Percentiles rank a stretch among this genome's conserved stretches.
These are phyloP conservation scores for Kazachstania psychrophila DNA, from an alignment of 805 yeast species.

Conservation along the genomic window DNA sequence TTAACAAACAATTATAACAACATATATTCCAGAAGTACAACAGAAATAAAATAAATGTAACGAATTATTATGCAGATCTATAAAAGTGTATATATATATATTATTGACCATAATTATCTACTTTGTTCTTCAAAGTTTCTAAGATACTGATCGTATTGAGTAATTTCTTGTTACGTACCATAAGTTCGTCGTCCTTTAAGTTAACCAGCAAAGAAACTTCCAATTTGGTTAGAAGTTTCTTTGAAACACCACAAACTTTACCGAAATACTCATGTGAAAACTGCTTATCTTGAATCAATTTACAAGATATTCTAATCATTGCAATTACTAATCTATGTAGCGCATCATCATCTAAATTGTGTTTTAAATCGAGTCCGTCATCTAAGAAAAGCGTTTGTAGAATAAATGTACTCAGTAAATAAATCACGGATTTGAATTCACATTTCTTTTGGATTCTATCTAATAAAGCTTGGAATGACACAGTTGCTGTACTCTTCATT, in stretches of 20 bases:
- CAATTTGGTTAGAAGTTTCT: slow-evolving; percentile 19
- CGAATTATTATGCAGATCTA: no score
- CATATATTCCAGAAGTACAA: no score
- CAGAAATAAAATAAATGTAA: no score
- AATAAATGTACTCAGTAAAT: slow-evolving; percentile 20
- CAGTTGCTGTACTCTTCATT: slow-evolving; percentile 26
- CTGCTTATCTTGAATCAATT: slow-evolving; percentile 39
- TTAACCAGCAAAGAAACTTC: slow-evolving; percentile 20
- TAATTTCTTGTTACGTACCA: slow-evolving; percentile 15
- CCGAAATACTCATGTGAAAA: slow-evolving; percentile 40
- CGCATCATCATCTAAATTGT: slow-evolving; percentile 30
- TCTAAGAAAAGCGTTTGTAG: slow-evolving; percentile 18
- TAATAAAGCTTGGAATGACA: slow-evolving; percentile 18
- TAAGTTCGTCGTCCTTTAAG: slow-evolving; percentile 13
- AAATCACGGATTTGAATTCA: slow-evolving; percentile 20
- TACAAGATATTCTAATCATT: slow-evolving; percentile 37
- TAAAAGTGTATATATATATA: no score
- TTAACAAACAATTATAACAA: no score
- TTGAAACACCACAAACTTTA: slow-evolving; percentile 39
- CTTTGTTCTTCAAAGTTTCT: slow-evolving; percentile 8
- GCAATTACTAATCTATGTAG: slow-evolving; percentile 39
- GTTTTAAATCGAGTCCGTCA: slow-evolving; percentile 13
- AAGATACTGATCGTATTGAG: slow-evolving; percentile 9
- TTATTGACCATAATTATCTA: neutral
- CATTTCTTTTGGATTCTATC: slow-evolving; percentile 26